Conservation (phyloP, 257 asterid species). For the Nicotiana knightiana region DNA sequence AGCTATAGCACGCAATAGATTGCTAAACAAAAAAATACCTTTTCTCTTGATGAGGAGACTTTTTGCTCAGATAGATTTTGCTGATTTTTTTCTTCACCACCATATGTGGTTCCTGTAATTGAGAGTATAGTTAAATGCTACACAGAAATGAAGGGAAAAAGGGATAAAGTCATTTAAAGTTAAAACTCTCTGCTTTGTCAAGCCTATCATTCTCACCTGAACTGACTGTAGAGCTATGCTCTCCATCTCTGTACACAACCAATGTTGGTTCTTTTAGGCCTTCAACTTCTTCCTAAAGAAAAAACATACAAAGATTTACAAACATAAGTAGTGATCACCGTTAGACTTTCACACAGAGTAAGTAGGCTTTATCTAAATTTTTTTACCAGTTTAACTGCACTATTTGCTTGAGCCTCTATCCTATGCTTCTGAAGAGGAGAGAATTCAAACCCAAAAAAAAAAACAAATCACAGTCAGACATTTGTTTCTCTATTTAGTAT, state of each 20-base stretch:
- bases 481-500: not conserved
- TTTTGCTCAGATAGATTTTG: slow-evolving; percentile 22
- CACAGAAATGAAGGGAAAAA: not conserved
- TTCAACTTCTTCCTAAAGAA: slow-evolving; percentile 48
- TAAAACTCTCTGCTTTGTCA: slow-evolving; percentile 28
- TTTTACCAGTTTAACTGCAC: slow-evolving; percentile 64
- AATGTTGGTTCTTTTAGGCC: slow-evolving; percentile 54
- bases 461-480: not conserved
- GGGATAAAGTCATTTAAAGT: not conserved
- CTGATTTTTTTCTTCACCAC: slow-evolving; percentile 21
- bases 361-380: not conserved
- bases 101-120: slow-evolving; percentile 45
- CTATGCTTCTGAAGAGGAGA: slow-evolving; percentile 59
- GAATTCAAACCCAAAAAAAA: not conserved
- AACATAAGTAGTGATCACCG: slow-evolving; percentile 2
- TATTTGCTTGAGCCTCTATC: slow-evolving; percentile 49
- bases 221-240: slow-evolving; percentile 33
- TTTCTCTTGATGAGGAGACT: slow-evolving; percentile 19
- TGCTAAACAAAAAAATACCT: slow-evolving; percentile 33
- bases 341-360: not conserved
- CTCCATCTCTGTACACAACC: slow-evolving; percentile 61
- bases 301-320: slow-evolving; percentile 7
- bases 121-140: slow-evolving; percentile 1
- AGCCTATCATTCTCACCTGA: slow-evolving; percentile 23
- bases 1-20: not conserved